Conservation (phyloP, 2,329 filamentous ascomycete genomes). For the Trichoderma afroharzianum region DNA sequence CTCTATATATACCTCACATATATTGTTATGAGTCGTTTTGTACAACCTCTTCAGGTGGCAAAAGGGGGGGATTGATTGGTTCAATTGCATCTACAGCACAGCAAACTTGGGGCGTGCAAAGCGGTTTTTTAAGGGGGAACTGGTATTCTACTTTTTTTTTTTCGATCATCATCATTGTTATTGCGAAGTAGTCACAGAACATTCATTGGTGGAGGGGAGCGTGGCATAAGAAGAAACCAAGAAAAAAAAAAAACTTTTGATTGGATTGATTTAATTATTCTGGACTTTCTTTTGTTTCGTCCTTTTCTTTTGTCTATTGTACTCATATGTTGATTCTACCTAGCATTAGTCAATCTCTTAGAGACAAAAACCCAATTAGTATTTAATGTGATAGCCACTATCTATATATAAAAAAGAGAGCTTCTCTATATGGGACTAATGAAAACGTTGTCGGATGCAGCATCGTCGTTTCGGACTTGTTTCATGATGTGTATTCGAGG, state of each 20-base stretch:
- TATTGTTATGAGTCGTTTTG: constrained; percentile 2
- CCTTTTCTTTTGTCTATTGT: background rate
- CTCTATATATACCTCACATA: constrained; percentile 16
- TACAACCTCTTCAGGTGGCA: background rate
- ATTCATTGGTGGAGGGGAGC: background rate
- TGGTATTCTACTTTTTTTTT: background rate
- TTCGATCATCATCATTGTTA: background rate
- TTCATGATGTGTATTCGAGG: constrained; percentile 52
- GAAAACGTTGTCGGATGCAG: background rate
- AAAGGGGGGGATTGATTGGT: background rate
- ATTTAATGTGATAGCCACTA: too few species aligned
- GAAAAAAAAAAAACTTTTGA: background rate
- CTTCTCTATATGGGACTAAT: background rate
- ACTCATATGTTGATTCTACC: background rate
- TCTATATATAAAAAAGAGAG: background rate
- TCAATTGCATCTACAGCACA: background rate
- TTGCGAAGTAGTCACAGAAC: background rate
- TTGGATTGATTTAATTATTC: background rate
- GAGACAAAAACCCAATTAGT: background rate
- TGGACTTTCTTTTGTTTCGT: background rate
- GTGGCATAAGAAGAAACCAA: background rate
- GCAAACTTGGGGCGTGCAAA: constrained; percentile 1
- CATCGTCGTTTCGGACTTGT: constrained; percentile 24
- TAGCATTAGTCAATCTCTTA: background rate
- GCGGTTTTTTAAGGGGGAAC: background rate